Evolutionary conservation across 1,284 basidiomycete species (phyloP).

Genomic region (Melampsora americana): DNA sequence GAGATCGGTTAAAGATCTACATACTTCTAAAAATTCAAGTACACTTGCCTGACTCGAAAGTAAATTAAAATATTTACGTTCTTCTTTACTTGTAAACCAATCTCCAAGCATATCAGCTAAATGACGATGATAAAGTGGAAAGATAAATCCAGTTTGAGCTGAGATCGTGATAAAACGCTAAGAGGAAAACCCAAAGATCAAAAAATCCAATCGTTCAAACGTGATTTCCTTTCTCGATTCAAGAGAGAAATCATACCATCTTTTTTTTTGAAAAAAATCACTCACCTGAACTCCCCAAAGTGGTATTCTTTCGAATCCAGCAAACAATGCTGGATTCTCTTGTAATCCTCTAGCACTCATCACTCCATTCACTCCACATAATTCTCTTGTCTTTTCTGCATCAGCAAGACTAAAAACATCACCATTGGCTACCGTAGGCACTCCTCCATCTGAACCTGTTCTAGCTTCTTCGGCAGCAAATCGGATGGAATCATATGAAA

Average conservation of each 20-base stretch:
- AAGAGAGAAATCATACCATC: too few species aligned
- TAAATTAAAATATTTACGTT: constrained; percentile 60
- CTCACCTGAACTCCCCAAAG: constrained; percentile 57
- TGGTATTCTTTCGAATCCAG: constrained; percentile 60
- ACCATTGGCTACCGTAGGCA: constrained; percentile 62
- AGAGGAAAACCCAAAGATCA: too few species aligned
- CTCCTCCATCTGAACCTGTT: constrained; percentile 54
- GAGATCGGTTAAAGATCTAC: too few species aligned
- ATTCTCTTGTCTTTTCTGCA: constrained; percentile 56
- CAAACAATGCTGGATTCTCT: constrained; percentile 63
- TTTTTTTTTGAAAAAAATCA: too few species aligned
- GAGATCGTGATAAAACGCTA: constrained; percentile 58
- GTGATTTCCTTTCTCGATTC: too few species aligned
- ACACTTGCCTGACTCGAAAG: constrained; percentile 57
- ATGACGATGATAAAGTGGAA: constrained; percentile 59
- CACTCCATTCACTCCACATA: constrained; percentile 60
- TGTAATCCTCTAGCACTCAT: constrained; percentile 64
- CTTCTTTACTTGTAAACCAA: constrained; percentile 55
- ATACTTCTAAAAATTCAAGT: constrained; percentile 58
- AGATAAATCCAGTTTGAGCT: constrained; percentile 59
- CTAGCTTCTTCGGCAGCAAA: constrained; percentile 60
- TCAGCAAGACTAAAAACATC: constrained; percentile 61
- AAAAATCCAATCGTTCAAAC: too few species aligned
- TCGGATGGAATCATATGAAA: constrained; percentile 58
- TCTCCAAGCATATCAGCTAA: constrained; percentile 62